These are phyloP conservation scores for Agrostemma githago DNA, from an alignment of 148 eudicot species.

Conservation along the genomic window DNA sequence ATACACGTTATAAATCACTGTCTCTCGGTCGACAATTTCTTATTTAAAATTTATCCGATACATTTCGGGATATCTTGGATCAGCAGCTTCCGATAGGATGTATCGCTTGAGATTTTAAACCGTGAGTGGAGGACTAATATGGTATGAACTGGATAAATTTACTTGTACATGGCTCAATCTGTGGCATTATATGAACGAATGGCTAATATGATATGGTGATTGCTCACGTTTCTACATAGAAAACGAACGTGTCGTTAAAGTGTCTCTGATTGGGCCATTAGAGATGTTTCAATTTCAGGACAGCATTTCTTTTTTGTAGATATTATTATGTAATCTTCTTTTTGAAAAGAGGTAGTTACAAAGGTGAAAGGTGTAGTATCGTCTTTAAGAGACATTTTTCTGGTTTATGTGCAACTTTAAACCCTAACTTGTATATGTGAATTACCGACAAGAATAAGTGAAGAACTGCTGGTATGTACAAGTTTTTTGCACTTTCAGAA, in stretches of 20 bases:
- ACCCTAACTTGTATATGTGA: background rate
- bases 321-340: background rate
- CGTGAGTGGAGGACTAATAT: no score
- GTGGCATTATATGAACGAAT: background rate
- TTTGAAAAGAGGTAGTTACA: background rate
- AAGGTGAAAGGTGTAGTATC: background rate
- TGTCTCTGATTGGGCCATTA: background rate
- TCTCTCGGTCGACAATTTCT: no score
- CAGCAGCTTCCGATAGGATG: no score
- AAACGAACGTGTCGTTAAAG: background rate
- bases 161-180: background rate
- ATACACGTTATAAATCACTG: no score
- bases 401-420: background rate
- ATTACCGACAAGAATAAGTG: background rate
- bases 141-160: background rate
- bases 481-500: background rate
- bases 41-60: no score
- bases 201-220: background rate
- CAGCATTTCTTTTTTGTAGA: background rate
- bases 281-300: background rate
- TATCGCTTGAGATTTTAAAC: background rate
- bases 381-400: background rate
- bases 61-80: background rate
- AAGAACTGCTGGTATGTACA: background rate
- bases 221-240: background rate